phyloP scores from a whole-genome alignment of 257 asterid genomes.

The Solanum pinnatisectum region DNA sequence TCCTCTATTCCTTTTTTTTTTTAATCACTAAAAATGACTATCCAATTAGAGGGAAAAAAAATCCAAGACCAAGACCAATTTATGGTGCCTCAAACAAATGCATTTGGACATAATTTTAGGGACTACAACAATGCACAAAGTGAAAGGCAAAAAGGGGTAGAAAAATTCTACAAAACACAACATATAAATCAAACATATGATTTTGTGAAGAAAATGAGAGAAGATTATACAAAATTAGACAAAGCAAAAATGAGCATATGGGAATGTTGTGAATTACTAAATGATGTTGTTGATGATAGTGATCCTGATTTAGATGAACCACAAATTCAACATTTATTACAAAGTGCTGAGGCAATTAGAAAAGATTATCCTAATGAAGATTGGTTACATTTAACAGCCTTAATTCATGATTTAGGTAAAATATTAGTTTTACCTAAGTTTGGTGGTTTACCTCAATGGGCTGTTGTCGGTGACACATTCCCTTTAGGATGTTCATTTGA shows the following conservation, averaged over 20 bases:
- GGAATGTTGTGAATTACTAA: slow-evolving; percentile 33
- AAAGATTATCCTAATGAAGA: slow-evolving; percentile 28
- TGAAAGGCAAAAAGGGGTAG: slow-evolving; percentile 4
- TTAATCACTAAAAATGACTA: background rate
- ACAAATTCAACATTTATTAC: slow-evolving; percentile 29
- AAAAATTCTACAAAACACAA: background rate
- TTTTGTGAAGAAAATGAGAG: slow-evolving; percentile 20
- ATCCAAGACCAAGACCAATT: background rate
- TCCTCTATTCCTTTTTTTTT: background rate
- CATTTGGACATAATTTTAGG: background rate
- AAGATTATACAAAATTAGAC: slow-evolving; percentile 17
- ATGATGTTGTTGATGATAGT: slow-evolving; percentile 31
- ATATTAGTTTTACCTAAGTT: slow-evolving; percentile 19
- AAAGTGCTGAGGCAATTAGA: slow-evolving; percentile 30
- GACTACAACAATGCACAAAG: slow-evolving; percentile 1
- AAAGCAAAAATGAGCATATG: slow-evolving; percentile 28
- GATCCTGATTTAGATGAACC: slow-evolving; percentile 37
- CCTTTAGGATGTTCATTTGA: slow-evolving; percentile 38
- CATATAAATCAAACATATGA: slow-evolving; percentile 2
- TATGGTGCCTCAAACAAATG: background rate
- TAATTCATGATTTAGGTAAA: slow-evolving; percentile 37
- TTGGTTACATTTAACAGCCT: slow-evolving; percentile 32
- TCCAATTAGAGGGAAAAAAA: background rate
- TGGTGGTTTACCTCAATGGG: slow-evolving; percentile 37
- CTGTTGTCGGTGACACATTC: slow-evolving; percentile 39